Percentiles rank a stretch among this genome's conserved stretches.
Evolutionary conservation across 2,329 filamentous ascomycete species (phyloP).

Genomic region (Monilinia fructicola): DNA sequence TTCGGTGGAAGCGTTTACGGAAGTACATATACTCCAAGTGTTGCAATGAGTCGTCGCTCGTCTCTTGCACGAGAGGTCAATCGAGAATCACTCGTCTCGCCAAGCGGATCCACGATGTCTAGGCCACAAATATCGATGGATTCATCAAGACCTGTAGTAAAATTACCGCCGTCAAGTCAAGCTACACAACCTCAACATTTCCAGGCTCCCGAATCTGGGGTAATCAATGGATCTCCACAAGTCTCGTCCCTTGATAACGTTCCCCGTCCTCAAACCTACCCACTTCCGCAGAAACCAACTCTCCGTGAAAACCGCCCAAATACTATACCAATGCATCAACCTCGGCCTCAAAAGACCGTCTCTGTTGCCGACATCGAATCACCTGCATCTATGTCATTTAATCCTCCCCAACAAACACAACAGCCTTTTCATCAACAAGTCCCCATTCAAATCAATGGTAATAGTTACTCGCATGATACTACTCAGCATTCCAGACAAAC

Average conservation of each 20-base stretch:
- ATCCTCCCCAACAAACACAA: slow-evolving; percentile 65
- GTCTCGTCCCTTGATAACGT: slow-evolving; percentile 47
- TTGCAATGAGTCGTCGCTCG: slow-evolving; percentile 85
- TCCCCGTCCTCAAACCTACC: slow-evolving; percentile 52
- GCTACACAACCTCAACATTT: slow-evolving; percentile 33
- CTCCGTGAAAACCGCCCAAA: slow-evolving; percentile 57
- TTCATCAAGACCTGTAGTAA: slow-evolving; percentile 69
- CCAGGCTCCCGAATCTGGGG: slow-evolving; percentile 40
- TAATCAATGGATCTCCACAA: slow-evolving; percentile 30
- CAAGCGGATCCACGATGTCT: slow-evolving; percentile 74
- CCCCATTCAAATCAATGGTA: slow-evolving; percentile 68
- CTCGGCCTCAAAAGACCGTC: slow-evolving; percentile 89
- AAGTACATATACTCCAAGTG: slow-evolving; percentile 80
- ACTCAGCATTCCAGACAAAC: slow-evolving; percentile 62
- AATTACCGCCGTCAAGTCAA: slow-evolving; percentile 64
- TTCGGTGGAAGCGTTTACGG: slow-evolving; percentile 67
- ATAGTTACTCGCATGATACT: slow-evolving; percentile 53
- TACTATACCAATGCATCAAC: slow-evolving; percentile 80
- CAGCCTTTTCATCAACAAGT: slow-evolving; percentile 94
- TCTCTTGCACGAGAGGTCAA: slow-evolving; percentile 68
- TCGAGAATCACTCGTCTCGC: slow-evolving; percentile 75
- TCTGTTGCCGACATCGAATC: slow-evolving; percentile 92
- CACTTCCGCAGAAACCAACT: slow-evolving; percentile 57
- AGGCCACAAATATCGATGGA: slow-evolving; percentile 63
- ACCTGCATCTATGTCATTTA: slow-evolving; percentile 57